Conservation (phyloP, 2,329 filamentous ascomycete genomes). For the Fusarium devonianum region DNA sequence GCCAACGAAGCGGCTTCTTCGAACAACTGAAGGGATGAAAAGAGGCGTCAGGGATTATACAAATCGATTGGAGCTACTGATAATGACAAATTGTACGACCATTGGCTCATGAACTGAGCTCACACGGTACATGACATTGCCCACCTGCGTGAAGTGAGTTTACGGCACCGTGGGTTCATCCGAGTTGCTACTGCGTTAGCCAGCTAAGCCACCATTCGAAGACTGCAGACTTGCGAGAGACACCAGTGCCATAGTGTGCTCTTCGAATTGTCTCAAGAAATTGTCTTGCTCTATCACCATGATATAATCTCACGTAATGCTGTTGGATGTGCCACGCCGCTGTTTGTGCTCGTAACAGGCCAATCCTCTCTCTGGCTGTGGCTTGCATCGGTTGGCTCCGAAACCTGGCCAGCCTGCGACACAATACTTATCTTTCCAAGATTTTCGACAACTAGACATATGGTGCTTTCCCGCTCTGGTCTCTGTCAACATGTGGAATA, state of each 20-base stretch:
- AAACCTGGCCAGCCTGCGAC: slow-evolving; percentile 2
- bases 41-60: slow-evolving; percentile 16
- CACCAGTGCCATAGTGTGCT: slow-evolving; percentile 4
- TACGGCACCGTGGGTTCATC: slow-evolving; percentile 20
- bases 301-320: slow-evolving; percentile 34
- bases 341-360: slow-evolving; percentile 22
- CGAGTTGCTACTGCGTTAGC: slow-evolving; percentile 11
- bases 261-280: background rate
- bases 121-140: slow-evolving; percentile 18
- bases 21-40: slow-evolving; percentile 6
- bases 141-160: slow-evolving; percentile 18
- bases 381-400: background rate
- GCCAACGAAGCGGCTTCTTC: slow-evolving; percentile 7
- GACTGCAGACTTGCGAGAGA: slow-evolving; percentile 7
- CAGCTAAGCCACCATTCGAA: slow-evolving; percentile 30
- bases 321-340: slow-evolving; percentile 13
- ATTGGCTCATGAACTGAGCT: slow-evolving; percentile 18
- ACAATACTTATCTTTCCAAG: slow-evolving; percentile 2
- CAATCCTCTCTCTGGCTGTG: slow-evolving; percentile 3
- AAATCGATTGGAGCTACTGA: slow-evolving; percentile 6
- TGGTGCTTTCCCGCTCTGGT: background rate
- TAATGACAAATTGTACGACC: slow-evolving; percentile 32
- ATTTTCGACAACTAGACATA: background rate
- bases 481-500: slow-evolving; percentile 34
- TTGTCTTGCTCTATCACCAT: slow-evolving; percentile 13